Conservation (phyloP, 148 eudicot genomes). For the Chenopodium album region DNA sequence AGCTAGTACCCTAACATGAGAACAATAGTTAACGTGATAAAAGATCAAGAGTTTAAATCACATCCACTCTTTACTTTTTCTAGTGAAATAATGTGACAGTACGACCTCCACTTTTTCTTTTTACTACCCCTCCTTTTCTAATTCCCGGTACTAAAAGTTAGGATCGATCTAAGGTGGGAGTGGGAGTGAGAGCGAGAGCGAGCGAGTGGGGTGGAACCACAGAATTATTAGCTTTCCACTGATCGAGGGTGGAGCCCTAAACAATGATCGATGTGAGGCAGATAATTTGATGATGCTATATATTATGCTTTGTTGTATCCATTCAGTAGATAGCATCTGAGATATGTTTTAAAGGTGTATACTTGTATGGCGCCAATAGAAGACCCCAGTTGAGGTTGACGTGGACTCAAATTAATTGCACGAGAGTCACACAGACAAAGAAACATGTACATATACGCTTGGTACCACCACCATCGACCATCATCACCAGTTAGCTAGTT, state of each 20-base stretch:
- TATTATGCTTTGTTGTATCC: no score
- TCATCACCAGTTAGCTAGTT: background rate
- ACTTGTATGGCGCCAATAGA: background rate
- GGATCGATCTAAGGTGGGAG: no score
- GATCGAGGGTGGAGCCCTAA: background rate
- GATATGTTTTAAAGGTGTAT: background rate
- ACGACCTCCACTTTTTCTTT: no score
- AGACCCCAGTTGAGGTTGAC: slow-evolving; percentile 15
- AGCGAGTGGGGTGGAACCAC: background rate
- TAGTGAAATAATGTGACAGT: no score
- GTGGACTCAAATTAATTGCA: slow-evolving; percentile 11
- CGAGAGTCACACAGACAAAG: background rate
- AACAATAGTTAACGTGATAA: no score
- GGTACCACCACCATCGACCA: background rate
- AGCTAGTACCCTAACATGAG: no score
- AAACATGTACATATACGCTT: slow-evolving; percentile 1
- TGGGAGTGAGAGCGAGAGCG: background rate
- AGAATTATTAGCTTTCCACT: background rate
- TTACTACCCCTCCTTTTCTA: no score
- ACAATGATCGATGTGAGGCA: background rate
- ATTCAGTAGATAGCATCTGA: background rate
- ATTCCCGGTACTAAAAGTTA: no score
- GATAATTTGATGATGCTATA: background rate
- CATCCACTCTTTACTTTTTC: no score
- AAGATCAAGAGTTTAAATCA: no score